These are phyloP conservation scores for Hypoxylon perforatum DNA, from an alignment of 495 filamentous ascomycete genomes.

Conservation along the genomic window DNA sequence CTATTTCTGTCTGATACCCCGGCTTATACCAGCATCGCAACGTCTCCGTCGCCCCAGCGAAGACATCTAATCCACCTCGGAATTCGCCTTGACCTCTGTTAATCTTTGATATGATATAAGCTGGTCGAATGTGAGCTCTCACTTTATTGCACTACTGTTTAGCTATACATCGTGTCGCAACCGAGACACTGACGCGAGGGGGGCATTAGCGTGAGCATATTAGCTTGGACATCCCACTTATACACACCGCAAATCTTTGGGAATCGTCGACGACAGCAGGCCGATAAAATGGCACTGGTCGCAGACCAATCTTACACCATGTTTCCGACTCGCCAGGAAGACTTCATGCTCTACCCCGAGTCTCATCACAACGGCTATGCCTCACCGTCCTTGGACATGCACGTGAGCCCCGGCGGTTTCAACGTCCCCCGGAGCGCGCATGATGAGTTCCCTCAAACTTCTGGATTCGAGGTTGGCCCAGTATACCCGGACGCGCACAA, in stretches of 20 bases:
- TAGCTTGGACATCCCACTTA: slow-evolving; percentile 25
- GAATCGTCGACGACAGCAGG: slow-evolving; percentile 9
- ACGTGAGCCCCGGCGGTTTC: slow-evolving; percentile 54
- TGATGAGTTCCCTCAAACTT: slow-evolving; percentile 50
- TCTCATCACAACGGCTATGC: slow-evolving; percentile 50
- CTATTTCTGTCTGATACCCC: slow-evolving; percentile 4
- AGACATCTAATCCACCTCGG: background rate
- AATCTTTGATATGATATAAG: slow-evolving; percentile 30
- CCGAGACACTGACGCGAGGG: slow-evolving; percentile 38
- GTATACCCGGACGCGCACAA: slow-evolving; percentile 51
- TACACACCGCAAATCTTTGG: slow-evolving; percentile 20
- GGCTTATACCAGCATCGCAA: background rate
- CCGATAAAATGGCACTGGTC: slow-evolving; percentile 43
- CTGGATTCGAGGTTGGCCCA: slow-evolving; percentile 49
- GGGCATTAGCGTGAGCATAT: slow-evolving; percentile 30
- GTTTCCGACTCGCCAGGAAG: slow-evolving; percentile 46
- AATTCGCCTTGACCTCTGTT: slow-evolving; percentile 1
- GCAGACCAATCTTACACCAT: slow-evolving; percentile 47
- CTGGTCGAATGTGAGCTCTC: slow-evolving; percentile 42
- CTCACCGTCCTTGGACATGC: slow-evolving; percentile 53
- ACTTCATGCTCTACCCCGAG: slow-evolving; percentile 59
- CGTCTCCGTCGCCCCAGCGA: background rate
- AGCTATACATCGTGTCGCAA: slow-evolving; percentile 13
- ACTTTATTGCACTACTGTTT: slow-evolving; percentile 11
- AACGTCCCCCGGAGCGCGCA: slow-evolving; percentile 52